Evolutionary conservation across 345 rosid species (phyloP), one percentile per base, ranked within the genome.

Genomic region (Citrus trifoliata): DNA sequence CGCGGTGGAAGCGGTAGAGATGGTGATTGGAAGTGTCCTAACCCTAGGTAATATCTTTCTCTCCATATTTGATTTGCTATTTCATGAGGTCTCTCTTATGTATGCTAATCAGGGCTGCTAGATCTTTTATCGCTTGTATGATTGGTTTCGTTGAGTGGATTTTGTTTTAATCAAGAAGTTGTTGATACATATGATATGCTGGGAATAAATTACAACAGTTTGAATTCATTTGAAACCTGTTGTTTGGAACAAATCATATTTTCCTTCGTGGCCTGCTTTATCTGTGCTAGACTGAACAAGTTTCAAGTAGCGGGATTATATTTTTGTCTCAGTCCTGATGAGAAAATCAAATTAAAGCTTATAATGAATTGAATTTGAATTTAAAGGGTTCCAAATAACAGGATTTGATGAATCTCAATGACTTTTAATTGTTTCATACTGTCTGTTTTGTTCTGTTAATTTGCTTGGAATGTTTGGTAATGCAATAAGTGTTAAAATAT

Each of bases 1-100:
- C 80, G 94, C 22, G 93, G 89, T 55, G 95, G 95, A 51, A 80
- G 95, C 38, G 98, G 99, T 37, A 85, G 99, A 79, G 99, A 94
- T 40, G 98, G 98, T 60, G 99, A 93, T 83, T 93, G 99, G 99
- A 89, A 85, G 69, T 96, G 99, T 76, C 95, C 99, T 22, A 91
- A 92, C 81, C 92, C 98, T 32, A 83, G 94, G 99, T 96, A 79
- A 80, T 30, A 28, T 48, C 51, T 69, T 30, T 33, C 71, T 81
- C 67, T 69, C n/a, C 55, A n/a, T 2, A 32, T 71, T 53, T 58
- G 63, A 21, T 64, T 48, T 66, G 33, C 46, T 69, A 56, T 46
- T 33, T 68, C 10, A 27, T 27, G 32, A 51, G 19, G 6, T 24
- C 64, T 81, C 28, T 40, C 32, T 60, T 46, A 51, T 59, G 5